These are phyloP conservation scores for Citrullus mucosospermus DNA, from an alignment of 306 rosid species.

Conservation along the genomic window DNA sequence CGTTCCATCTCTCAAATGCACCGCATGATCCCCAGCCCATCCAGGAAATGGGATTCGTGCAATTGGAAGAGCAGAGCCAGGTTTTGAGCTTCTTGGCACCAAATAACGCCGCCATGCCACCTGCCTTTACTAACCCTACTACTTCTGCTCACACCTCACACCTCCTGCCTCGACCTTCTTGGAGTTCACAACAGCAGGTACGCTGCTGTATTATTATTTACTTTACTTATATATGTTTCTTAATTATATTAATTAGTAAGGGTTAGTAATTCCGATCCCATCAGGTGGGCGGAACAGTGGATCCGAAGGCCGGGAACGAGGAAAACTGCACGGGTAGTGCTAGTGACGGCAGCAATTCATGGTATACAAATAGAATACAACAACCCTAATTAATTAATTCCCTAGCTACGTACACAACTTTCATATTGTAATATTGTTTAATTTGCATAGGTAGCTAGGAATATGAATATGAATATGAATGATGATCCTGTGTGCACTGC, in stretches of 20 bases:
- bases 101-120: constrained; percentile 2
- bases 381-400: too few species aligned
- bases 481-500: neutral
- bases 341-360: constrained; percentile 8
- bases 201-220: too few species aligned
- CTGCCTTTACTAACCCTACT: constrained; percentile 4
- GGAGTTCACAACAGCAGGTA: constrained; percentile 52
- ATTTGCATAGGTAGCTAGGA: too few species aligned
- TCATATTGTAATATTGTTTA: too few species aligned
- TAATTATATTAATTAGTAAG: too few species aligned
- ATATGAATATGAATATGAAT: too few species aligned
- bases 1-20: constrained; percentile 42
- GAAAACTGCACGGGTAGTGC: constrained; percentile 7
- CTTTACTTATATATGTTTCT: too few species aligned
- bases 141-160: constrained; percentile 32
- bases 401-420: too few species aligned
- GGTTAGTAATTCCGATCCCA: too few species aligned
- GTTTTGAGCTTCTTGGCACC: constrained; percentile 70
- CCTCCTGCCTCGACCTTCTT: constrained; percentile 41
- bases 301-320: neutral
- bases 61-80: constrained; percentile 54
- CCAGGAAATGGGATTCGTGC: constrained; percentile 66
- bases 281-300: constrained; percentile 1
- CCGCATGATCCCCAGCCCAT: constrained; percentile 30
- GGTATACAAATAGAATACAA: neutral